Evolutionary conservation across 306 rosid species (phyloP).

Genomic region (Cucumis melo): DNA sequence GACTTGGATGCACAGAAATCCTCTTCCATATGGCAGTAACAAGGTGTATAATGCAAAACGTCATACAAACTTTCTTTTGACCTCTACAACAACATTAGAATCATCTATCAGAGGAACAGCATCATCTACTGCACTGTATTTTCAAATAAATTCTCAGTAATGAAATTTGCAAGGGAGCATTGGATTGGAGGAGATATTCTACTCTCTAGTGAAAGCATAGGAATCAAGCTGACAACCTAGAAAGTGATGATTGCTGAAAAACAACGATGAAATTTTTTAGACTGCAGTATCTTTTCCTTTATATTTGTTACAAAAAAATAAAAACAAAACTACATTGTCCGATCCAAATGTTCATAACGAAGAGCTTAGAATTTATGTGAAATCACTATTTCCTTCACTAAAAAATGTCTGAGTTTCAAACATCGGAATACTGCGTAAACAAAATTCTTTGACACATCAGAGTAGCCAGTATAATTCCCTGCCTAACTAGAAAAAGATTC

Average conservation of each 20-base stretch:
- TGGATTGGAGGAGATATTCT: neutral
- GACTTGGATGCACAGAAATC: constrained; percentile 39
- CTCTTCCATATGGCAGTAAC: constrained; percentile 64
- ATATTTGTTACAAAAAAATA: neutral
- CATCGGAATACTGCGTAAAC: neutral
- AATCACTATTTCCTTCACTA: neutral
- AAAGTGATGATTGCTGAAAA: neutral
- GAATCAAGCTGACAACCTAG: neutral
- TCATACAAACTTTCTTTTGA: constrained; percentile 56
- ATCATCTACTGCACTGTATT: neutral
- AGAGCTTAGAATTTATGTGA: neutral
- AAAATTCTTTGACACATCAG: neutral
- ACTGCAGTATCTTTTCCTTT: neutral
- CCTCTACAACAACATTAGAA: constrained; percentile 38
- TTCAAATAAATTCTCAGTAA: neutral
- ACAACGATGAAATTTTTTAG: neutral
- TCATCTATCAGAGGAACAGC: neutral
- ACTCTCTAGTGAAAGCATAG: neutral
- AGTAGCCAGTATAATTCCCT: neutral
- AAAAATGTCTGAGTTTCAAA: neutral
- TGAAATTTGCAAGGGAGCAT: neutral
- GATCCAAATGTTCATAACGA: neutral
- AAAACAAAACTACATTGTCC: neutral
- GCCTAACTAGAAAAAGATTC: neutral
- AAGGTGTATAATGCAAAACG: constrained; percentile 65